Base-by-base conservation (phyloP, 1,139 yeast species). In the Debaryomycetaceae sp. region DNA sequence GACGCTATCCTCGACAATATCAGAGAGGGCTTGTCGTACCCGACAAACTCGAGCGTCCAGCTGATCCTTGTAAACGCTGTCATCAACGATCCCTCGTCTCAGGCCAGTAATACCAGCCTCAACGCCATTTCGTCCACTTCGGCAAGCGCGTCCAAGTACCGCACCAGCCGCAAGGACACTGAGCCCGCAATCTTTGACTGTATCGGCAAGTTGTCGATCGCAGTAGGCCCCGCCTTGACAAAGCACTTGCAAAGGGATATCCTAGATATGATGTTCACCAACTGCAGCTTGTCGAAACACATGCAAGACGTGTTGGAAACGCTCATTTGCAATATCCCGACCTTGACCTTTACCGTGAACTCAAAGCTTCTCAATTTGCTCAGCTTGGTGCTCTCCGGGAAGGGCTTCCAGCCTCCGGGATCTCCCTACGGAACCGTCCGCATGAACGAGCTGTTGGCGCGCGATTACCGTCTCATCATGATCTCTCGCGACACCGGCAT, bases 141-240 rank as follows among this genome's bases (percentile, higher is more conserved):
- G 2, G 45, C 62, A 1, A 53, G 53, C 30, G 50, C 62, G 12
- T 64, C 85, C 1, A 85, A 79, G 48, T 73, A 73, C 30, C 45
- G 63, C 25, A 75, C 75, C 29, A 60, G 63, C 22, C 65, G 80
- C 38, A 78, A 74, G 44, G 90, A 80, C 30, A 77, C 82, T 25
- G 95, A 85, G 40, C 80, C 86, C 0, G 87, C 95, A 1, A 75
- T 90, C 15, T 90, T 87, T 44, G 86, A 81, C 41, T 90, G 97
- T 49, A 69, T 90, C 29, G 85, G 93, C 0, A 81, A 83, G 55
- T 59, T 90, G 28, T 87, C 95, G 0, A 68, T 71, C 15, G 93
- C 97, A 0, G 86, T 87, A 10, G 97, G 96, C 0, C 94, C 95
- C n/a, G 94, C 95, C 1, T 62, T 90, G 31, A 81, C 96, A 0